These are phyloP conservation scores for Penicillium italicum DNA, from an alignment of 2,329 filamentous ascomycete species.

Conservation along the genomic window DNA sequence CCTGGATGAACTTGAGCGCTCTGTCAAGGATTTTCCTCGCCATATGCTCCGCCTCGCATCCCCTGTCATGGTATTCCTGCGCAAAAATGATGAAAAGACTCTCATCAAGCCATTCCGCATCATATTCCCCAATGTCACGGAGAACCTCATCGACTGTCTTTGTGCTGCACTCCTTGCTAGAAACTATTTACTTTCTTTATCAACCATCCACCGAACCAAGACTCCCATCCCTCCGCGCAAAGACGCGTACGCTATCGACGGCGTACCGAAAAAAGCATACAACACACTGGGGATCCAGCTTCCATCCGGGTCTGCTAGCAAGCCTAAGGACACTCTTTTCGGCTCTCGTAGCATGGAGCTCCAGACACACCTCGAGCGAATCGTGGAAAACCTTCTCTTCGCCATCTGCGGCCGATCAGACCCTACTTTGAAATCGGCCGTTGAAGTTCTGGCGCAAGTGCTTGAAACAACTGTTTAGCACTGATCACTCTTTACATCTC, in stretches of 20 bases:
- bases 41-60: slow-evolving; percentile 38
- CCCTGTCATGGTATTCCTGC: slow-evolving; percentile 39
- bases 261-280: slow-evolving; percentile 34
- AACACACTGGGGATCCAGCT: slow-evolving; percentile 34
- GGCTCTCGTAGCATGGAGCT: slow-evolving; percentile 32
- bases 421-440: slow-evolving; percentile 35
- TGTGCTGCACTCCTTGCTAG: slow-evolving; percentile 38
- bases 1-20: slow-evolving; percentile 38
- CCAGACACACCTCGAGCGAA: slow-evolving; percentile 30
- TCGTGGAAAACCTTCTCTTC: slow-evolving; percentile 37
- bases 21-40: slow-evolving; percentile 35
- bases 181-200: slow-evolving; percentile 37
- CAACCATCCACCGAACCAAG: slow-evolving; percentile 25
- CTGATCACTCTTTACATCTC: slow-evolving; percentile 1
- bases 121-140: slow-evolving; percentile 35
- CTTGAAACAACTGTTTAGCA: slow-evolving; percentile 32
- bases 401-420: slow-evolving; percentile 36
- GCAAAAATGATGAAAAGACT: slow-evolving; percentile 36
- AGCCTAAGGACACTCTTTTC: slow-evolving; percentile 30
- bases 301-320: slow-evolving; percentile 24
- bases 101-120: slow-evolving; percentile 35
- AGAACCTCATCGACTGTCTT: slow-evolving; percentile 36
- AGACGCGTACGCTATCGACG: slow-evolving; percentile 25
- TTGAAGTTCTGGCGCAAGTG: slow-evolving; percentile 38
- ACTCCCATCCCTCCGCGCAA: slow-evolving; percentile 16